Conservation (phyloP, 2,329 filamentous ascomycete genomes). For the Neofusicoccum laricinum region DNA sequence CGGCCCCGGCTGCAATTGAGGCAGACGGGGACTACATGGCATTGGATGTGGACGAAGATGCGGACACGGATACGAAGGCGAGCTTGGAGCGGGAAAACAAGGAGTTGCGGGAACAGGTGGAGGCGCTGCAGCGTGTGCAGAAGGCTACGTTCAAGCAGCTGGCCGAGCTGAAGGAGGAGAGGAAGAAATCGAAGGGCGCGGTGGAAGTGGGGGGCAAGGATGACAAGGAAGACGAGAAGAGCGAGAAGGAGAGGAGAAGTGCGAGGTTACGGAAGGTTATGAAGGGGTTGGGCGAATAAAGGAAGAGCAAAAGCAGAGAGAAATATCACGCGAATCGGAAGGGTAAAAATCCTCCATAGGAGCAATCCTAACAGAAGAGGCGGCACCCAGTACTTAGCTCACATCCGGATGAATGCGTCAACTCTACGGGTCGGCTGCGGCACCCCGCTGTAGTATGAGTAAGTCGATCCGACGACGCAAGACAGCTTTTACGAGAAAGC, state of each 20-base stretch:
- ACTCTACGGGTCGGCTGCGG: too few species aligned
- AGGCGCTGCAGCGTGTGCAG: conserved; percentile 44
- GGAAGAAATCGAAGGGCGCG: conserved; percentile 31
- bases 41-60: conserved; percentile 22
- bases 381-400: too few species aligned
- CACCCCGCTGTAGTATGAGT: too few species aligned
- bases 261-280: not conserved
- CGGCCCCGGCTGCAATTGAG: conserved; percentile 8
- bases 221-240: not conserved
- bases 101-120: conserved; percentile 38
- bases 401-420: too few species aligned
- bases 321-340: too few species aligned
- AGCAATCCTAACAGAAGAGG: too few species aligned
- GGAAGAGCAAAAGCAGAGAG: not conserved
- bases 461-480: not conserved
- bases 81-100: conserved; percentile 18
- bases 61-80: not conserved
- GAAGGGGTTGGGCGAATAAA: conserved; percentile 1
- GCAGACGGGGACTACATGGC: conserved; percentile 38
- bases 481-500: not conserved
- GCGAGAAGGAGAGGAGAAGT: not conserved
- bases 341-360: too few species aligned
- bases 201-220: conserved; percentile 23
- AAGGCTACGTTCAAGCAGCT: conserved; percentile 45
- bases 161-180: conserved; percentile 42